Percentiles rank a stretch among this genome's conserved stretches.
Conservation (phyloP, 2,329 filamentous ascomycete species). For the Aspergillus sclerotialis region DNA sequence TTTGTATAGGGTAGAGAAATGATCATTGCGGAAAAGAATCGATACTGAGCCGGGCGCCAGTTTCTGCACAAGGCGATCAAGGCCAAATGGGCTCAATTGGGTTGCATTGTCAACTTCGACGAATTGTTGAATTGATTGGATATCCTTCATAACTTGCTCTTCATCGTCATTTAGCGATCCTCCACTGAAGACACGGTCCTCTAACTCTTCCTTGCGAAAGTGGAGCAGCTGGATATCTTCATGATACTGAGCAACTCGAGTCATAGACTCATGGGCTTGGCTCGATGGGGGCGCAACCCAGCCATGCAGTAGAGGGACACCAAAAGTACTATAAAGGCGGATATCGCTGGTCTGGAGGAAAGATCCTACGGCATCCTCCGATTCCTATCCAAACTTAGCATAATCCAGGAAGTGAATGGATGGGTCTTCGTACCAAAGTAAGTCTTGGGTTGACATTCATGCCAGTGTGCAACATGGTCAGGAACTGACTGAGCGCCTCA, state of each 20-base stretch:
- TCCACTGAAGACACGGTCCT: slow-evolving; percentile 62
- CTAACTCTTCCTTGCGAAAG: slow-evolving; percentile 82
- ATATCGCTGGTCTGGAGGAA: slow-evolving; percentile 88
- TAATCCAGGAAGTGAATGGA: slow-evolving; percentile 13
- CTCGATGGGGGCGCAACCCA: slow-evolving; percentile 71
- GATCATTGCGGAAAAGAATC: slow-evolving; percentile 93
- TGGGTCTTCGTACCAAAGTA: slow-evolving; percentile 45
- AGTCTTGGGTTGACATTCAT: slow-evolving; percentile 98
- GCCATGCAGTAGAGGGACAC: slow-evolving; percentile 81
- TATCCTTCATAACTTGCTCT: slow-evolving; percentile 73
- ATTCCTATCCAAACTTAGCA: slow-evolving; percentile 30
- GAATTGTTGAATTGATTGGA: slow-evolving; percentile 76
- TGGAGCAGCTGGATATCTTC: slow-evolving; percentile 87
- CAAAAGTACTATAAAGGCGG: slow-evolving; percentile 83
- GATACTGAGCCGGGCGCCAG: slow-evolving; percentile 72
- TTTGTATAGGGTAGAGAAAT: slow-evolving; percentile 90
- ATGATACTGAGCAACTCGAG: slow-evolving; percentile 71
- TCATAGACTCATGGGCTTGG: slow-evolving; percentile 61
- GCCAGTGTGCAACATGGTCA: slow-evolving; percentile 83
- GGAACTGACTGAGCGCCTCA: slow-evolving; percentile 76
- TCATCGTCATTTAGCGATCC: slow-evolving; percentile 62
- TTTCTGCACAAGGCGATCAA: slow-evolving; percentile 64
- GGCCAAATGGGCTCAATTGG: slow-evolving; percentile 75
- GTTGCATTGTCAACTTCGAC: slow-evolving; percentile 67
- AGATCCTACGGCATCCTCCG: slow-evolving; percentile 50